A percentile compares a stretch with the other conserved stretches of the same genome.
phyloP scores from a whole-genome alignment of 108 stramenopile species.

The Cylindrotheca fusiformis region DNA sequence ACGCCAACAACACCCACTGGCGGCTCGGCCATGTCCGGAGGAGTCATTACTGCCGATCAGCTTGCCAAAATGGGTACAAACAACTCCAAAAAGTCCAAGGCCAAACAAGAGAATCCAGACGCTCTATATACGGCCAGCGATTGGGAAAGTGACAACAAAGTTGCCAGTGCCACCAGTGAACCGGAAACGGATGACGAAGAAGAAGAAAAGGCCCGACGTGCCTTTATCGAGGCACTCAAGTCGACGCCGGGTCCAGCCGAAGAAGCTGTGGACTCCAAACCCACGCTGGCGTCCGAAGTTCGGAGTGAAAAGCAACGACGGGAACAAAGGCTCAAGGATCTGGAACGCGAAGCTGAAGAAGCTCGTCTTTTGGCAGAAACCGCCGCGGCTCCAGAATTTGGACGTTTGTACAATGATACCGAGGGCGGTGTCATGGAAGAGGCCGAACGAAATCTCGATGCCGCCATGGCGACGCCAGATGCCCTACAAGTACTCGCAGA shows the following conservation, averaged over 20 bases:
- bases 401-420: slow-evolving; percentile 75
- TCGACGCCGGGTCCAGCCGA: slow-evolving; percentile 31
- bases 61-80: slow-evolving; percentile 34
- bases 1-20: slow-evolving; percentile 10
- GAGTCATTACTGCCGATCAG: slow-evolving; percentile 43
- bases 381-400: slow-evolving; percentile 60
- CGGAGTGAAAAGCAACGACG: slow-evolving; percentile 81
- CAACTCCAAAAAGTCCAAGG: slow-evolving; percentile 21
- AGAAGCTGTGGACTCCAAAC: slow-evolving; percentile 24
- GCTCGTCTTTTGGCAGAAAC: slow-evolving; percentile 50
- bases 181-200: slow-evolving; percentile 59
- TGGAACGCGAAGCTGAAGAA: slow-evolving; percentile 70
- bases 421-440: slow-evolving; percentile 93
- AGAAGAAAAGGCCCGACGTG: slow-evolving; percentile 78
- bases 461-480: slow-evolving; percentile 74
- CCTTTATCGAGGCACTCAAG: slow-evolving; percentile 78
- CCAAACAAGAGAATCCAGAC: slow-evolving; percentile 18
- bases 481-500: slow-evolving; percentile 91
- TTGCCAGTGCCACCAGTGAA: slow-evolving; percentile 31
- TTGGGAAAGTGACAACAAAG: slow-evolving; percentile 59
- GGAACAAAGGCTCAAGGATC: slow-evolving; percentile 57
- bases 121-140: slow-evolving; percentile 60
- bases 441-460: slow-evolving; percentile 80
- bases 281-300: slow-evolving; percentile 58
- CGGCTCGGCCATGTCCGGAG: slow-evolving; percentile 41